Base-by-base conservation (phyloP, 1,284 basidiomycete genomes). In the Boletellus sp. region DNA sequence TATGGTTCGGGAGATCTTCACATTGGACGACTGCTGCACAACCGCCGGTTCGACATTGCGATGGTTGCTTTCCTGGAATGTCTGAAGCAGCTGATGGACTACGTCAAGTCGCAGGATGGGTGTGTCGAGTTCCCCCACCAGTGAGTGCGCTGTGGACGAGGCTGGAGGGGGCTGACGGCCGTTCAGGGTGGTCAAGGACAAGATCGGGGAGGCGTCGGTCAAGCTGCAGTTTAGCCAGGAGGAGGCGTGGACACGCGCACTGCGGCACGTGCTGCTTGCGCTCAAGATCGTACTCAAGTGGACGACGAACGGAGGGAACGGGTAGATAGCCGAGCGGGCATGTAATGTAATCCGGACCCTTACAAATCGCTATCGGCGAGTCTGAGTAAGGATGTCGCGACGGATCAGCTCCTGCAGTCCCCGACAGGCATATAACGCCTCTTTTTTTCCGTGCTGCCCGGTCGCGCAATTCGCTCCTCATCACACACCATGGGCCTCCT, bases 31-130 rank as follows among this genome's bases (percentile, higher is more conserved):
- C 68, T 99, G 16, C 75, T 98, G 39, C 95, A 98, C 66, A 97
- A 97, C 63, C 82, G 96, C 24, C 81, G 96, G 16, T 99, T 99
- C 71, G 96, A 98, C 70, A 83, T 90, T 58, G 97, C 89, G 2
- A 96, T 99, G 86, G 91, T 96, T 5, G 93, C 92, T 3, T 93
- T 99, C 60, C 78, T 99, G 41, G 94, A 97, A 57, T 97, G 95
- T 65, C 74, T 99, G 39, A 86, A 92, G 59, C 93, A 98, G 65
- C 74, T 97, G 36, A 85, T 91, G 68, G 93, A 96, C 49, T 83
- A 85, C 62, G 89, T 92, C 35, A 84, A 82, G 63, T 75, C 79
- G 13, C 82, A 88, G 59, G 91, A 95, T 61, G 58, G 80, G 21
- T 72, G 74, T 47, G 74, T 95, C 41, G 89, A 93, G 53, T 84